Percentiles rank a stretch among this genome's conserved stretches.
Evolutionary conservation across 805 yeast species (phyloP).

Genomic region (Saccharomycopsis capsularis): DNA sequence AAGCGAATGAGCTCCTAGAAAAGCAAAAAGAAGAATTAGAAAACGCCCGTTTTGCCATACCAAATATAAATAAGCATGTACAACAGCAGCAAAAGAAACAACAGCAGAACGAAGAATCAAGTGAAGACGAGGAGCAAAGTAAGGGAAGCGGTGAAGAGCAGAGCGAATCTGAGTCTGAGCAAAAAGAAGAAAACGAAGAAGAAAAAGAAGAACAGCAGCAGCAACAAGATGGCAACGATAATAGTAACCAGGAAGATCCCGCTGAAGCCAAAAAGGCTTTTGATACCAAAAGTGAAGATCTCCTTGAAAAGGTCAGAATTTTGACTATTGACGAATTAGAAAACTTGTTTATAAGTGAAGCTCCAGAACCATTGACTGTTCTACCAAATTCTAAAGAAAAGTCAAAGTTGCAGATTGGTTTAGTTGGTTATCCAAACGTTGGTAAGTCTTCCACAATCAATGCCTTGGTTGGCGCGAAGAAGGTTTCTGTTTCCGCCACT

Average conservation of each 20-base stretch:
- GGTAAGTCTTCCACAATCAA: conserved; percentile 98
- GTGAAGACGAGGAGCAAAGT: conserved; percentile 23
- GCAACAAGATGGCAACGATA: conserved; percentile 20
- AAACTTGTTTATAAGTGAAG: conserved; percentile 61
- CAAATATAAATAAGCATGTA: conserved; percentile 7
- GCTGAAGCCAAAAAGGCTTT: conserved; percentile 24
- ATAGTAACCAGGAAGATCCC: conserved; percentile 20
- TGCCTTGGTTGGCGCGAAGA: conserved; percentile 92
- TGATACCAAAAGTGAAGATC: conserved; percentile 25
- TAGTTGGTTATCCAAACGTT: conserved; percentile 96
- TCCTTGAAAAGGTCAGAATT: conserved; percentile 53
- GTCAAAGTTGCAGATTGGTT: conserved; percentile 75
- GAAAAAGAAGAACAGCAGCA: no score
- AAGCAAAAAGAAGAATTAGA: conserved; percentile 45
- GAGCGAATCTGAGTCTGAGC: background rate
- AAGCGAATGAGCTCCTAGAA: conserved; percentile 71
- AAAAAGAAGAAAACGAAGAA: conserved; percentile 24
- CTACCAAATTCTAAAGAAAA: conserved; percentile 52
- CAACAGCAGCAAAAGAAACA: conserved; percentile 24
- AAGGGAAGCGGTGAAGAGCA: background rate
- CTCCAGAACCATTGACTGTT: conserved; percentile 60
- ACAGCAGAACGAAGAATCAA: conserved; percentile 24
- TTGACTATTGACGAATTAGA: conserved; percentile 82
- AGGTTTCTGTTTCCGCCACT: conserved; percentile 96
- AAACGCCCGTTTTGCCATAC: conserved; percentile 18